Percentiles rank a stretch among this genome's conserved stretches.
Evolutionary conservation across 2,329 filamentous ascomycete species (phyloP).

Genomic region (Lojkania enalia): DNA sequence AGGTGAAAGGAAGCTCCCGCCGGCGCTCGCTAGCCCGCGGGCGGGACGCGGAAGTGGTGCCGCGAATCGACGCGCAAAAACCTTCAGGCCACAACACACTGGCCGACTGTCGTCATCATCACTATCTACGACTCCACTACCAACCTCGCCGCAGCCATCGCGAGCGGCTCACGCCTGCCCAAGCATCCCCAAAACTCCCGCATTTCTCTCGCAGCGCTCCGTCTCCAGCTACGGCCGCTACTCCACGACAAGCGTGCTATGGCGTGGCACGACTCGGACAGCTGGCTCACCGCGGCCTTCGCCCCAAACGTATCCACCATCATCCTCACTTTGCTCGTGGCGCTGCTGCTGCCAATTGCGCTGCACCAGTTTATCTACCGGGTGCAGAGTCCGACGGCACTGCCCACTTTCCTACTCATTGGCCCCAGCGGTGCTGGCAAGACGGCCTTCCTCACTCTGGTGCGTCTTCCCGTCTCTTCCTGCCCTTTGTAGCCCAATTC

Average conservation of each 20-base stretch:
- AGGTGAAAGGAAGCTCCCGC: slow-evolving; percentile 37
- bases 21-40: slow-evolving; percentile 14
- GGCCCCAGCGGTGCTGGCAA: slow-evolving; percentile 86
- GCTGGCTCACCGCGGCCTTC: slow-evolving; percentile 53
- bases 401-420: slow-evolving; percentile 77
- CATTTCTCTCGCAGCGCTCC: background rate
- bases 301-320: slow-evolving; percentile 56
- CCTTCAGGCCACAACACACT: slow-evolving; percentile 9
- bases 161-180: background rate
- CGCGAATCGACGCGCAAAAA: slow-evolving; percentile 5
- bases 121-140: slow-evolving; percentile 8
- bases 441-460: slow-evolving; percentile 81
- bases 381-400: slow-evolving; percentile 64
- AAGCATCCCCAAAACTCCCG: background rate
- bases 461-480: slow-evolving; percentile 42
- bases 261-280: slow-evolving; percentile 45
- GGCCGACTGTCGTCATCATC: slow-evolving; percentile 3
- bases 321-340: slow-evolving; percentile 68
- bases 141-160: background rate
- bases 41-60: slow-evolving; percentile 13
- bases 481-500: background rate
- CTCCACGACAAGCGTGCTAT: slow-evolving; percentile 15
- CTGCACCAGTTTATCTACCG: slow-evolving; percentile 76
- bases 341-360: slow-evolving; percentile 73
- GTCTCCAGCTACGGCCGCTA: background rate